These are phyloP conservation scores for Graphilbum fragrans DNA, from an alignment of 2,329 filamentous ascomycete species.

Conservation along the genomic window DNA sequence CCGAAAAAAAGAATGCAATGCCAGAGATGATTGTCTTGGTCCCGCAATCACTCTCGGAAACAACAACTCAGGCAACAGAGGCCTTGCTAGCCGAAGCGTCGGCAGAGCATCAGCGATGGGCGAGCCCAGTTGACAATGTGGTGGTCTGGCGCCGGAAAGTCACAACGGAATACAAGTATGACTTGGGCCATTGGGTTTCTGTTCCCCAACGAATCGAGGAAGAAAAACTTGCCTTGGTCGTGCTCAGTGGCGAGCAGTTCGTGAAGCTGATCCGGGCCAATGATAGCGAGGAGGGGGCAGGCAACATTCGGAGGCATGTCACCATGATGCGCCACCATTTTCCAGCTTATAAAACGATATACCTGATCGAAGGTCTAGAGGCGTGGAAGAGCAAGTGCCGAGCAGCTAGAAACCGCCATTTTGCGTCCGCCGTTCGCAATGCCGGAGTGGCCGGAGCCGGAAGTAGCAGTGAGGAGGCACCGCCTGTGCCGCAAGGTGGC, in stretches of 20 bases:
- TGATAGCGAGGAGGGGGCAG: slow-evolving; percentile 25
- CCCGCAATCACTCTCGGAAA: slow-evolving; percentile 39
- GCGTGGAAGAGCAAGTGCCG: slow-evolving; percentile 58
- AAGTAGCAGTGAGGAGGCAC: background rate
- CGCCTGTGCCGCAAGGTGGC: background rate
- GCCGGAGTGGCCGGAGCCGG: background rate
- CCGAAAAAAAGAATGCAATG: slow-evolving; percentile 60
- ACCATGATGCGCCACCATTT: slow-evolving; percentile 40
- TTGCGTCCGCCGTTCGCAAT: slow-evolving; percentile 48
- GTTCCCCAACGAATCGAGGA: slow-evolving; percentile 34
- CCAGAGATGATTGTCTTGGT: slow-evolving; percentile 70
- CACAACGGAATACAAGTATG: slow-evolving; percentile 47
- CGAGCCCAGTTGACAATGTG: slow-evolving; percentile 35
- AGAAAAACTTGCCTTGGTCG: slow-evolving; percentile 50
- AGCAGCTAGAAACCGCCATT: slow-evolving; percentile 55
- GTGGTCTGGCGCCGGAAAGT: slow-evolving; percentile 61
- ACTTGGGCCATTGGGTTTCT: slow-evolving; percentile 53
- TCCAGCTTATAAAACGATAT: slow-evolving; percentile 43
- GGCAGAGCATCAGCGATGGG: slow-evolving; percentile 32
- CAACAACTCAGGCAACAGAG: slow-evolving; percentile 31
- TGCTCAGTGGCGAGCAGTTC: slow-evolving; percentile 53
- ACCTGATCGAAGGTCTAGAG: slow-evolving; percentile 58
- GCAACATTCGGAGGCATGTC: slow-evolving; percentile 43
- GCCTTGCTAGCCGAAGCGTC: slow-evolving; percentile 37
- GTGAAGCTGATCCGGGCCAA: slow-evolving; percentile 41